Evolutionary conservation across 2,329 filamentous ascomycete genomes (phyloP).

Genomic region (Emergomyces orientalis): DNA sequence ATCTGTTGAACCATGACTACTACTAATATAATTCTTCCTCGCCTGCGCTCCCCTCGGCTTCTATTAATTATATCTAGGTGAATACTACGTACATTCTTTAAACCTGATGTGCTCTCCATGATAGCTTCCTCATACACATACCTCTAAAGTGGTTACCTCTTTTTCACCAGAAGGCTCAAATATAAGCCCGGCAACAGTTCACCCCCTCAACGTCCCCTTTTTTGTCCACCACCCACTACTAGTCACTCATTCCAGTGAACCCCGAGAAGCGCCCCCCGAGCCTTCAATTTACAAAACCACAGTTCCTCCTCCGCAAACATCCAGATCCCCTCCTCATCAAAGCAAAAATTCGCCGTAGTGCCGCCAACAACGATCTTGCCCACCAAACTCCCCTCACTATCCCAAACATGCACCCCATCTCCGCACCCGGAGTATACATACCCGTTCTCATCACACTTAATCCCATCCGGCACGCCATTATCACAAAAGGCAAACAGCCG

Average conservation of each 20-base stretch:
- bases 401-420: constrained; percentile 48
- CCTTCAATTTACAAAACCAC: constrained; percentile 13
- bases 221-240: too few relatives aligned
- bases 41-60: background rate
- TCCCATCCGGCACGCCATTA: constrained; percentile 36
- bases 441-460: constrained; percentile 45
- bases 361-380: constrained; percentile 48
- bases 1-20: background rate
- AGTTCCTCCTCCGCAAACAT: constrained; percentile 15
- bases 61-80: background rate
- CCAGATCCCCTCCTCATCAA: constrained; percentile 24
- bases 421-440: constrained; percentile 49
- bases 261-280: constrained; percentile 14
- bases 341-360: constrained; percentile 42
- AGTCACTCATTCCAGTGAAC: constrained; percentile 11
- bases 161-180: background rate
- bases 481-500: constrained; percentile 46
- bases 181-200: background rate
- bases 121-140: background rate
- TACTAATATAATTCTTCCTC: background rate
- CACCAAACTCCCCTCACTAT: constrained; percentile 41
- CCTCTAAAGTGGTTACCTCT: background rate
- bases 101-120: background rate
- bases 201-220: too few relatives aligned
- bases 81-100: background rate